These are phyloP conservation scores for Calocybe cyanea DNA, from an alignment of 768 basidiomycete species.

Conservation along the genomic window DNA sequence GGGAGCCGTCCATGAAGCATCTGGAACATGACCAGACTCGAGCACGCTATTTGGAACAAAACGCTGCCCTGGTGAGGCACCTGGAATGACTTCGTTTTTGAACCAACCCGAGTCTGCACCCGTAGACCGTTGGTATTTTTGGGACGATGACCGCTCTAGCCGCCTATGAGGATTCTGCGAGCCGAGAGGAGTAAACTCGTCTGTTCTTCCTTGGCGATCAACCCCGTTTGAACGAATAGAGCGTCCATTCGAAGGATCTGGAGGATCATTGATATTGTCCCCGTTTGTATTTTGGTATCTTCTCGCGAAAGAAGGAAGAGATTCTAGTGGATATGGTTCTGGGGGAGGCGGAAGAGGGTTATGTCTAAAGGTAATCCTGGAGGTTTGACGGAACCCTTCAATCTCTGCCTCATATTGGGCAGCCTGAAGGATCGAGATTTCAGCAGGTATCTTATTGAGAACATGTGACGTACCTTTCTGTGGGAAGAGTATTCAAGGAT, in stretches of 20 bases:
- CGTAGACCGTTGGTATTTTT: background rate
- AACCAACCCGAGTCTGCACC: constrained; percentile 8
- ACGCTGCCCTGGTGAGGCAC: constrained; percentile 27
- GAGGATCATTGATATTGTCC: background rate
- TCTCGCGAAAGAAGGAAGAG: constrained; percentile 38
- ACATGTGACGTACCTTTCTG: no score
- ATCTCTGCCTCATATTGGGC: constrained; percentile 28
- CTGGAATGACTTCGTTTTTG: constrained; percentile 28
- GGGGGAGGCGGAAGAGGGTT: constrained; percentile 60
- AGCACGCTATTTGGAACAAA: constrained; percentile 19
- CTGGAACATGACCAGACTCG: background rate
- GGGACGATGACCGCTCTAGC: background rate
- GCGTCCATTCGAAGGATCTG: background rate
- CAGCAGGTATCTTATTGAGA: no score
- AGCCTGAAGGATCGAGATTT: constrained; percentile 14
- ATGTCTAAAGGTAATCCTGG: constrained; percentile 26
- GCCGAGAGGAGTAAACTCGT: constrained; percentile 1
- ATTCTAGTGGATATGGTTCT: constrained; percentile 44
- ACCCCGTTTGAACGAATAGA: background rate
- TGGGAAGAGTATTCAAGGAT: no score
- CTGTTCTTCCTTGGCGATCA: constrained; percentile 2
- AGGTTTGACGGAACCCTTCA: constrained; percentile 29
- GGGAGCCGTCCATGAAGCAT: background rate
- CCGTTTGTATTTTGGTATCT: constrained; percentile 3
- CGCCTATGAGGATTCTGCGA: background rate